These are phyloP conservation scores for Citrullus amarus DNA, from an alignment of 306 rosid species.

Conservation along the genomic window DNA sequence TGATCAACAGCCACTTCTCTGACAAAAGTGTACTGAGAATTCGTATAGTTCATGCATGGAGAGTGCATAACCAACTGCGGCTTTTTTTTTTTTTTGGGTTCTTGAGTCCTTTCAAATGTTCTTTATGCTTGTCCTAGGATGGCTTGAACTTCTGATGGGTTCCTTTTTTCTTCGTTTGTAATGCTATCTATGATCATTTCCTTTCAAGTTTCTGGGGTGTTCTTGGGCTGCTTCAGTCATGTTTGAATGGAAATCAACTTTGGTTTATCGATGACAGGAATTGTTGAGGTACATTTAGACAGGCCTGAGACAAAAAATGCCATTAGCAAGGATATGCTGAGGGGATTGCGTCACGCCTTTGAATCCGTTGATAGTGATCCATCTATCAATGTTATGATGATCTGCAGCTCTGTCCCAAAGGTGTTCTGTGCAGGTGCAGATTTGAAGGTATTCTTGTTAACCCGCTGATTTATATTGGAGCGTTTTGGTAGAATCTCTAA, in stretches of 20 bases:
- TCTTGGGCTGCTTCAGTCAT: slow-evolving; percentile 3
- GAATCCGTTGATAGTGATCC: slow-evolving; percentile 43
- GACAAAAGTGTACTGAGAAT: not conserved
- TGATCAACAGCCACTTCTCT: not conserved
- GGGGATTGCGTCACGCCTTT: slow-evolving; percentile 36
- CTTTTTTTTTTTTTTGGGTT: not conserved
- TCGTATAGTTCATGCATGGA: not conserved
- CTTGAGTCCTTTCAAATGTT: not conserved
- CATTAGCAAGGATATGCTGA: slow-evolving; percentile 63
- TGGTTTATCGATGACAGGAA: slow-evolving; percentile 32
- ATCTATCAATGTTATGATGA: slow-evolving; percentile 47
- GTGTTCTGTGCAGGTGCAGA: slow-evolving; percentile 69
- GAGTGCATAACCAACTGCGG: not conserved
- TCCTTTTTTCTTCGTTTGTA: not conserved
- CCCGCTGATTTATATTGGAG: not conserved
- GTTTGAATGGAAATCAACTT: not conserved
- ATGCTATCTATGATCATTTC: not conserved
- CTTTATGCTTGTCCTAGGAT: not conserved
- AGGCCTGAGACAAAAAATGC: slow-evolving; percentile 69
- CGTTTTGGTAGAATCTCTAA: not conserved
- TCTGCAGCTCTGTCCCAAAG: slow-evolving; percentile 61
- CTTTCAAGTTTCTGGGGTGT: not conserved
- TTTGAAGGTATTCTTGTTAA: slow-evolving; percentile 27
- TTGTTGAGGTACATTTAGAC: slow-evolving; percentile 56
- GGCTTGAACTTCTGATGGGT: not conserved